Percentiles rank a stretch among this genome's conserved stretches.
Conservation (phyloP, 345 rosid genomes). For the Rhizophora mangle region DNA sequence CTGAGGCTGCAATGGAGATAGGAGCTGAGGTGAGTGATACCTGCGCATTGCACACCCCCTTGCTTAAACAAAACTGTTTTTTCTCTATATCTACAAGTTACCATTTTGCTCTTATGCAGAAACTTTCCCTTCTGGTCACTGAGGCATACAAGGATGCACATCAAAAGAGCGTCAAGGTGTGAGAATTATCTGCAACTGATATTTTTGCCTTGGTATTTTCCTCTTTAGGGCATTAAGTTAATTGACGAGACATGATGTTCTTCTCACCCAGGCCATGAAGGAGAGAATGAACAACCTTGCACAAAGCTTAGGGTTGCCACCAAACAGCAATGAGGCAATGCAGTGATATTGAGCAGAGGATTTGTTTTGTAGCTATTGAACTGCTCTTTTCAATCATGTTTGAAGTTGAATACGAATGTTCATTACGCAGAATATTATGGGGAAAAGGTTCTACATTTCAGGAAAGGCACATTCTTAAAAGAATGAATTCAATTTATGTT, state of each 20-base stretch:
- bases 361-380: no score
- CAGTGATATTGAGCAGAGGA: neutral
- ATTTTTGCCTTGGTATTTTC: no score
- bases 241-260: neutral
- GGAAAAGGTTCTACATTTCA: neutral
- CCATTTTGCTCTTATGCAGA: constrained; percentile 3
- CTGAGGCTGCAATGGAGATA: constrained; percentile 22
- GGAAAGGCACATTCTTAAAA: neutral
- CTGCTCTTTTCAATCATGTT: no score
- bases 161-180: constrained; percentile 25
- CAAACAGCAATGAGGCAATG: constrained; percentile 17
- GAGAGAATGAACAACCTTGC: constrained; percentile 21
- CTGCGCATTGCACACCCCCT: neutral
- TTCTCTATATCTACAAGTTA: no score
- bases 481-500: neutral
- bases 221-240: no score
- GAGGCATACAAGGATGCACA: constrained; percentile 28
- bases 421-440: neutral
- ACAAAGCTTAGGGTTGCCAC: constrained; percentile 27
- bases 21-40: constrained; percentile 21
- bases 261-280: constrained; percentile 9
- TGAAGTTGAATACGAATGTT: no score
- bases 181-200: no score
- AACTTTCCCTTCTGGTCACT: constrained; percentile 19
- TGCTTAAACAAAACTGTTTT: neutral